These are phyloP conservation scores for Trametes versicolor DNA, from an alignment of 1,284 basidiomycete species.

Conservation along the genomic window DNA sequence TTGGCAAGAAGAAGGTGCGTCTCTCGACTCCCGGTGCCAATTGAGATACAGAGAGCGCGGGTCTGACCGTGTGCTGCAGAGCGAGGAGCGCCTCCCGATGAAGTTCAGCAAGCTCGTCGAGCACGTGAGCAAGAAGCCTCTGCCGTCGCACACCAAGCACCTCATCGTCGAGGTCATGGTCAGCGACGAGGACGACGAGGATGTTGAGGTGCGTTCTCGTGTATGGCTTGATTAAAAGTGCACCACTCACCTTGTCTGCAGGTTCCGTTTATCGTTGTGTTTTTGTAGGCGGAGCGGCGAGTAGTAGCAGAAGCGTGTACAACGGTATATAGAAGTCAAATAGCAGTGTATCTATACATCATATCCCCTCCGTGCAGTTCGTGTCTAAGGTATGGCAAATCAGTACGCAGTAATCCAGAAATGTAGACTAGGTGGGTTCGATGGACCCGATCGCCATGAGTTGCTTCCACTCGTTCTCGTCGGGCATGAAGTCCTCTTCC, in stretches of 20 bases:
- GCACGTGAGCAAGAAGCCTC: conserved; percentile 92
- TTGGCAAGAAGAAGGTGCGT: conserved; percentile 88
- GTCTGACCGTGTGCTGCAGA: conserved; percentile 55
- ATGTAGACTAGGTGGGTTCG: too few species aligned
- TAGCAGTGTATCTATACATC: conserved; percentile 28
- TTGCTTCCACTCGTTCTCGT: not conserved
- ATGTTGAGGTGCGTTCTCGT: conserved; percentile 70
- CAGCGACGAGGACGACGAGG: conserved; percentile 89
- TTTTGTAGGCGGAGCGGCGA: conserved; percentile 24
- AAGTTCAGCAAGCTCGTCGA: conserved; percentile 93
- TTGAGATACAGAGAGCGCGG: not conserved
- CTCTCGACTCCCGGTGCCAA: too few species aligned
- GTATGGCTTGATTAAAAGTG: not conserved
- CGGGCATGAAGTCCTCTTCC: not conserved
- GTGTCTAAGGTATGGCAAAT: not conserved
- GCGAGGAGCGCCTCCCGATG: conserved; percentile 89
- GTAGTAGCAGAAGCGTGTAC: conserved; percentile 17
- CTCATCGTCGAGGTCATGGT: conserved; percentile 96
- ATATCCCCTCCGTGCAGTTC: not conserved
- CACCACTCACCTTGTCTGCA: conserved; percentile 38
- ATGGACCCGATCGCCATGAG: not conserved
- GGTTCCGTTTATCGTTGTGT: conserved; percentile 77
- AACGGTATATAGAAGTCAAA: conserved; percentile 30
- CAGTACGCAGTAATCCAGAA: too few species aligned
- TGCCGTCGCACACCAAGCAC: conserved; percentile 83